Evolutionary conservation across 2,329 filamentous ascomycete genomes (phyloP).

Genomic region (Rhexocercosporidium sp.): DNA sequence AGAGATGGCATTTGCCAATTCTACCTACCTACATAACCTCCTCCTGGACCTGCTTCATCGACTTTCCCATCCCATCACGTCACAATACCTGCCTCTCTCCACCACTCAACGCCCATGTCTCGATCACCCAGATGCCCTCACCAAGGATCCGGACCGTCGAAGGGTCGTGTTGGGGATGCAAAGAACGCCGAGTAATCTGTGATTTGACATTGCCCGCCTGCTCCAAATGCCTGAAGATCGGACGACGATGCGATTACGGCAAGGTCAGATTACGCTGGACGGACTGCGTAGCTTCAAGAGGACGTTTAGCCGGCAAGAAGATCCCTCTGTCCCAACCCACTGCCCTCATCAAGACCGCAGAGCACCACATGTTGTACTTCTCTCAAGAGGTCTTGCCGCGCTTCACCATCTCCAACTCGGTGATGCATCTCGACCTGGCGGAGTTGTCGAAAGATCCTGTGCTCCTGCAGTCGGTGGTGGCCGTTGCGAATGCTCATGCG

Average conservation of each 20-base stretch:
- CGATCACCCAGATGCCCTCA: slow-evolving; percentile 29
- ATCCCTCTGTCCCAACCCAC: slow-evolving; percentile 39
- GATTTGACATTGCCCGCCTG: slow-evolving; percentile 47
- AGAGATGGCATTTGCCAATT: slow-evolving; percentile 6
- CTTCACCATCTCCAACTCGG: slow-evolving; percentile 39
- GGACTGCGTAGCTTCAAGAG: slow-evolving; percentile 44
- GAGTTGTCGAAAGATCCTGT: slow-evolving; percentile 35
- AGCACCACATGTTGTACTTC: slow-evolving; percentile 39
- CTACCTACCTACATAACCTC: slow-evolving; percentile 1
- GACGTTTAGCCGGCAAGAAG: slow-evolving; percentile 41
- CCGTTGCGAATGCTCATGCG: slow-evolving; percentile 37
- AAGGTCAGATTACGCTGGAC: slow-evolving; percentile 50
- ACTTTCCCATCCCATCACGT: neutral
- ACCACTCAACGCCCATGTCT: slow-evolving; percentile 22
- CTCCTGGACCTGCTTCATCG: neutral
- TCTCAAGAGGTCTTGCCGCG: slow-evolving; percentile 38
- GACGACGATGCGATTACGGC: slow-evolving; percentile 45
- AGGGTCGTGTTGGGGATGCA: slow-evolving; percentile 53
- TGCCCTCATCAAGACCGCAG: slow-evolving; percentile 36
- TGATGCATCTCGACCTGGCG: slow-evolving; percentile 34
- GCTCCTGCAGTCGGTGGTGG: slow-evolving; percentile 35
- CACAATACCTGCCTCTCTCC: neutral
- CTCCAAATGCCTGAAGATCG: slow-evolving; percentile 44
- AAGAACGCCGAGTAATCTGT: slow-evolving; percentile 51
- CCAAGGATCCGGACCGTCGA: slow-evolving; percentile 42